These are phyloP conservation scores for Straminergon stramineum DNA, from an alignment of 225 moss, liverwort and hornwort species.

Conservation along the genomic window DNA sequence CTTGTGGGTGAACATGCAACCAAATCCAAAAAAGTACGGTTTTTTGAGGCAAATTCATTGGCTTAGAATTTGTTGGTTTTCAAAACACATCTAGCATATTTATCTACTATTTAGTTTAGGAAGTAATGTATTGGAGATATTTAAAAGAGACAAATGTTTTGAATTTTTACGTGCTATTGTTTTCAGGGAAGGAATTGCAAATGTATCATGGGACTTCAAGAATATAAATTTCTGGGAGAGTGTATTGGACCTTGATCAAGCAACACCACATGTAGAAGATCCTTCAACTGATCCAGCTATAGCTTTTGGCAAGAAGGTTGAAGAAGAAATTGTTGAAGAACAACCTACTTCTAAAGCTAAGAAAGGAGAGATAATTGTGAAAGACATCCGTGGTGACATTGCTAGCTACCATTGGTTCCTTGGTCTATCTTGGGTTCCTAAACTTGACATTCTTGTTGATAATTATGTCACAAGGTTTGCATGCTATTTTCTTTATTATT, in stretches of 20 bases:
- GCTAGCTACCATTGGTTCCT: slow-evolving; percentile 62
- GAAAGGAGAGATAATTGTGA: not conserved
- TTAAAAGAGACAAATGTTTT: not conserved
- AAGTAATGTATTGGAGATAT: not conserved
- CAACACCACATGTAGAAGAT: slow-evolving; percentile 15
- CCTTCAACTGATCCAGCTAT: slow-evolving; percentile 29
- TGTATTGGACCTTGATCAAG: slow-evolving; percentile 29
- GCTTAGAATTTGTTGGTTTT: not conserved
- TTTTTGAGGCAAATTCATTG: not conserved
- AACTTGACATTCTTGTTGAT: slow-evolving; percentile 43
- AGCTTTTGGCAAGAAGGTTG: slow-evolving; percentile 20
- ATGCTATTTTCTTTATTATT: not conserved
- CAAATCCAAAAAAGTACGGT: slow-evolving; percentile 3
- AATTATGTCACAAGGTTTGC: slow-evolving; percentile 55
- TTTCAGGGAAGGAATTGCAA: slow-evolving; percentile 16
- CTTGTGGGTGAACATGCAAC: slow-evolving; percentile 68
- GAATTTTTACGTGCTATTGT: not conserved
- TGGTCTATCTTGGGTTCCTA: slow-evolving; percentile 50
- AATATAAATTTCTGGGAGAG: slow-evolving; percentile 59
- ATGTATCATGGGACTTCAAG: slow-evolving; percentile 49
- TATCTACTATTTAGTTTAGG: not conserved
- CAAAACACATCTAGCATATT: not conserved
- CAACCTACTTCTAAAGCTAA: not conserved
- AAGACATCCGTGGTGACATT: slow-evolving; percentile 19
- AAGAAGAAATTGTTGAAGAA: not conserved